Evolutionary conservation across 1,284 basidiomycete species (phyloP), one percentile per base, ranked within the genome.

Genomic region (Cutaneotrichosporon mucoides): DNA sequence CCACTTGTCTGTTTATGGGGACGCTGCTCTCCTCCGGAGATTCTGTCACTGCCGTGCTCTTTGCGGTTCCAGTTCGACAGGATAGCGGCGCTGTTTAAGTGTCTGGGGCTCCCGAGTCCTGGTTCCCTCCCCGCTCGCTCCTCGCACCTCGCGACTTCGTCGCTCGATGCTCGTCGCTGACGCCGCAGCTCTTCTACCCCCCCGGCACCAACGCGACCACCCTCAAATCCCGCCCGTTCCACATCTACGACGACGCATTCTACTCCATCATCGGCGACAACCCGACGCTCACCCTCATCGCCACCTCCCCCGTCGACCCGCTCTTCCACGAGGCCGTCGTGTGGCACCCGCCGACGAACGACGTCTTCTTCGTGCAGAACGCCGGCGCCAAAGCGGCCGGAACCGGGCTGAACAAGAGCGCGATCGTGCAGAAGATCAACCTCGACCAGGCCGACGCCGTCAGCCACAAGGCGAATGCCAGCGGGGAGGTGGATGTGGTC

Each of bases 291-390:
- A 81, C 81, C 5, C 73, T 82, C 59, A 81, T 90, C 24, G 83
- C 85, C 0, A 9, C 38, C 10, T 7, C 43, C 4, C 83, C 84
- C 62, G 76, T 81, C 1, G 82, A 82, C 13, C 87, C 86, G 0
- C 84, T 88, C 63, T 88, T 87, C 33, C 88, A 89, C 66, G 88
- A 90, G 73, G 88, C 87, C 2, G 85, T 85, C 0, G 81, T 88
- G 1, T 88, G 85, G 75, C 70, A 53, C 82, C 77, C 84, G 1
- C 79, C 76, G 12, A 85, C 84, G 12, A 82, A 88, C 64, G 82
- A 85, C 60, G 76, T 89, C 6, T 81, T 78, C 70, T 82, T 83
- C 62, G 76, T 77, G n/a, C 81, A 81, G 68, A 82, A 81, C 63
- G 81, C 80, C 37, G 82, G 81, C 40, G 80, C 79, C 1, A 60